Evolutionary conservation across 2,329 filamentous ascomycete species (phyloP).

Genomic region (Calonectria multiphialidica): DNA sequence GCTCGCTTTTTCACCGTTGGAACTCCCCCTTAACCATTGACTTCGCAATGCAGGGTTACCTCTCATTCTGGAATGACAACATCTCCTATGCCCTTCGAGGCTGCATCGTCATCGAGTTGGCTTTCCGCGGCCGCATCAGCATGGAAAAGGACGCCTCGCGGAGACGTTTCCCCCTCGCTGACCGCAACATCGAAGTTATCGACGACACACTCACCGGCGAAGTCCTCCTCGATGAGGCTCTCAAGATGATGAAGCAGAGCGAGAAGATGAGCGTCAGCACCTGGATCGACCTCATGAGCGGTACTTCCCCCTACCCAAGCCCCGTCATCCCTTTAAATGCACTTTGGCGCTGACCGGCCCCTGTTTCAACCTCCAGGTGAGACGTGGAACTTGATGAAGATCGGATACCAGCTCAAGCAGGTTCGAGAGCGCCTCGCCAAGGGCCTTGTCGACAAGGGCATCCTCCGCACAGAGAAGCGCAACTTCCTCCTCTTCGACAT

Average conservation of each 20-base stretch:
- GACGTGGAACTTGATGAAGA: slow-evolving; percentile 99
- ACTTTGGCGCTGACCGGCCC: slow-evolving; percentile 31
- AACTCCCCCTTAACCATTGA: slow-evolving; percentile 1
- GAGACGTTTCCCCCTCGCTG: slow-evolving; percentile 91
- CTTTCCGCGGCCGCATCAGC: slow-evolving; percentile 94
- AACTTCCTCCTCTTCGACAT: slow-evolving; percentile 99
- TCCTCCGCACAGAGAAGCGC: slow-evolving; percentile 97
- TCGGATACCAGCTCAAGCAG: slow-evolving; percentile 99
- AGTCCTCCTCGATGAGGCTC: slow-evolving; percentile 94
- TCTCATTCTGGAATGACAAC: slow-evolving; percentile 99
- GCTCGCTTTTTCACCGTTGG: neutral
- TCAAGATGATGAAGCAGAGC: slow-evolving; percentile 99
- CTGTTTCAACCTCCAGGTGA: slow-evolving; percentile 74
- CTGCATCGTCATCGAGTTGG: slow-evolving; percentile 98
- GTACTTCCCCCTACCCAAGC: slow-evolving; percentile 61
- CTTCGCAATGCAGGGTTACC: slow-evolving; percentile 78
- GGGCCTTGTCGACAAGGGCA: slow-evolving; percentile 97
- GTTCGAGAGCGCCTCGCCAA: slow-evolving; percentile 97
- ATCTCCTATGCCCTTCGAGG: slow-evolving; percentile 98
- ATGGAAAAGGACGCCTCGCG: slow-evolving; percentile 98
- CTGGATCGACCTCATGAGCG: slow-evolving; percentile 99
- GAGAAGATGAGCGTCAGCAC: slow-evolving; percentile 99
- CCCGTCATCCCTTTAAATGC: slow-evolving; percentile 6
- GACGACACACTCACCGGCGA: slow-evolving; percentile 97
- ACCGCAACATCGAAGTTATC: slow-evolving; percentile 95